Evolutionary conservation across 768 basidiomycete genomes (phyloP), one percentile per base, ranked within the genome.

Genomic region (Lactifluus piperatus): DNA sequence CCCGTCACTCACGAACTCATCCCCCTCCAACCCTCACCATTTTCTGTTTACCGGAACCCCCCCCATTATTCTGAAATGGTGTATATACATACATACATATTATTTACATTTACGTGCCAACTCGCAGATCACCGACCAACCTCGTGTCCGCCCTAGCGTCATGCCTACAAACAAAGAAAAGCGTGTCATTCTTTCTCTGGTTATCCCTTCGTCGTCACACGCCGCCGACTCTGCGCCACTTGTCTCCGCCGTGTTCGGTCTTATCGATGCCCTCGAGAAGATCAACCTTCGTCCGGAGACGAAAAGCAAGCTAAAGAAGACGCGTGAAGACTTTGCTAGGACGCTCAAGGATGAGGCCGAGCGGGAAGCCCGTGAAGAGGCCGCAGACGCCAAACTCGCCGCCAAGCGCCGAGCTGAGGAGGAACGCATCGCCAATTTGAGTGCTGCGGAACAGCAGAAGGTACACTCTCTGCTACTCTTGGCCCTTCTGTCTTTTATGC

Each of bases 391-490:
- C 55, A 88, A 83, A 71, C 81, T 82, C 55, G 80, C 82, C 6
- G 86, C 83, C 34, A 91, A 88, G 72, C 81, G 81, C 62, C 82
- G 77, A 69, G 82, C 81, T 2, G 87, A 89, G 69, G 79, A 91
- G 63, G 91, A 89, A 60, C 77, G 81, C 63, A 70, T 91, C 43
- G 75, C 86, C 34, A 84, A 81, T 67, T 78, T 93, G 56, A 86
- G 85, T 66, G 78, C 89, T 30, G 79, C 83, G 20, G 89, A 92
- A 65, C 91, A 92, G 75, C 83, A 85, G 76, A 93, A 92, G 82
- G 88, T 84, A 52, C 34, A 34, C 49, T 68, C 62, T 11, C 32
- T 20, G 24, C 14, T 32, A 39, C 50, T 47, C 39, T 36, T 41
- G n/a, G 65, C 47, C 64, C 41, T 34, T 49, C 14, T 50, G 29